A percentile compares a stretch with the other conserved stretches of the same genome.
Evolutionary conservation across 495 filamentous ascomycete genomes (phyloP).

Genomic region (Lepraria neglecta): DNA sequence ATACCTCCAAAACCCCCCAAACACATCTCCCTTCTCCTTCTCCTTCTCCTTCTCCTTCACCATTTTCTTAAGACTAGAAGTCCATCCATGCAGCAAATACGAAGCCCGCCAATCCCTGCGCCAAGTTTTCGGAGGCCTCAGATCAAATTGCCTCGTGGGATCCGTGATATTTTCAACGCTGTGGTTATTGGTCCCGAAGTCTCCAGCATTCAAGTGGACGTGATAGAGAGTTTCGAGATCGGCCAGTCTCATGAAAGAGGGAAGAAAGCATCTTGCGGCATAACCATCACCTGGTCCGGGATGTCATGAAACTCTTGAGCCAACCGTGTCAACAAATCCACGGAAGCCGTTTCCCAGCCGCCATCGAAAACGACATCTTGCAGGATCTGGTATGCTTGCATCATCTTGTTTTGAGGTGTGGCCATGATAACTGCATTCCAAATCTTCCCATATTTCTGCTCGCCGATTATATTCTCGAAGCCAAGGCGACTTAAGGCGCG

Average conservation of each 20-base stretch:
- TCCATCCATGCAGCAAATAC: slow-evolving; percentile 6
- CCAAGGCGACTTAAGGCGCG: not conserved
- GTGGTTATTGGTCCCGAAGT: not conserved
- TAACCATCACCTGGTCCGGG: not conserved
- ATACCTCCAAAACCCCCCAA: not conserved
- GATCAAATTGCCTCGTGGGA: not conserved
- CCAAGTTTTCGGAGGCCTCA: not conserved
- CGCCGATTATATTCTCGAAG: slow-evolving; percentile 8
- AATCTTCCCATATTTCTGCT: not conserved
- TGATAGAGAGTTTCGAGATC: slow-evolving; percentile 3
- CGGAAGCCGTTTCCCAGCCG: slow-evolving; percentile 11
- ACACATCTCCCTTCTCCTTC: not conserved
- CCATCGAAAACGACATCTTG: slow-evolving; percentile 14
- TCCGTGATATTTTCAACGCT: not conserved
- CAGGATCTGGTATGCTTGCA: slow-evolving; percentile 5
- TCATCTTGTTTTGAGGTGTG: slow-evolving; percentile 3
- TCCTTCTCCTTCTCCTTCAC: not conserved
- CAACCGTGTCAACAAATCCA: not conserved
- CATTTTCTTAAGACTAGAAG: not conserved
- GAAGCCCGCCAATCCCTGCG: slow-evolving; percentile 6
- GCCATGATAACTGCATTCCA: slow-evolving; percentile 13
- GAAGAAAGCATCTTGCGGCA: slow-evolving; percentile 9
- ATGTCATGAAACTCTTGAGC: not conserved
- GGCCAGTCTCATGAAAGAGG: not conserved
- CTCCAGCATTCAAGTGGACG: not conserved